Percentiles rank a stretch among this genome's conserved stretches.
Evolutionary conservation across 768 basidiomycete genomes (phyloP).

Genomic region (Postia placenta): DNA sequence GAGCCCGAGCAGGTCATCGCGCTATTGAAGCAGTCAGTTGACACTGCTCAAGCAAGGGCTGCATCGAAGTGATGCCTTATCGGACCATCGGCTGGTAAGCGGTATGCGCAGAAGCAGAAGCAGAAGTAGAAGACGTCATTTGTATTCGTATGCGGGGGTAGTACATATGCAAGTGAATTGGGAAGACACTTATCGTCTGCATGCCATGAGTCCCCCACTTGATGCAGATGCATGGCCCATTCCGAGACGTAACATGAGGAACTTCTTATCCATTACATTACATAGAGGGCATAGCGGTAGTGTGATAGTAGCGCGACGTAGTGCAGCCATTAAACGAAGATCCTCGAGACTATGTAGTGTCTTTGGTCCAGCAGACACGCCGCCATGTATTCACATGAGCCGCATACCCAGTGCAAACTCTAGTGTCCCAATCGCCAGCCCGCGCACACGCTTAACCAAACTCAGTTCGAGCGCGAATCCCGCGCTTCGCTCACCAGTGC

Average conservation of each 20-base stretch:
- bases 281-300: not conserved
- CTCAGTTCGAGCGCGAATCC: no score
- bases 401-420: not conserved
- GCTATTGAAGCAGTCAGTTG: constrained; percentile 62
- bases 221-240: not conserved
- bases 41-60: constrained; percentile 53
- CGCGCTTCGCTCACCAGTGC: constrained; percentile 36
- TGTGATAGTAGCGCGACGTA: not conserved
- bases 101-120: not conserved
- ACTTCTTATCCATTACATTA: constrained; percentile 3
- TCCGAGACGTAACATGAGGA: not conserved
- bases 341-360: not conserved
- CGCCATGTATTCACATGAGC: no score
- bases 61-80: constrained; percentile 17
- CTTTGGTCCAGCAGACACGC: not conserved
- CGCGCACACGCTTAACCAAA: not conserved
- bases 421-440: no score
- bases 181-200: no score
- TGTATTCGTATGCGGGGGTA: no score
- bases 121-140: not conserved
- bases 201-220: not conserved
- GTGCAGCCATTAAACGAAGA: constrained; percentile 3
- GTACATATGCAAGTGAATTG: no score
- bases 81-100: not conserved
- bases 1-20: constrained; percentile 75